Evolutionary conservation across 148 eudicot genomes (phyloP).

Genomic region (Diospyros kaki): DNA sequence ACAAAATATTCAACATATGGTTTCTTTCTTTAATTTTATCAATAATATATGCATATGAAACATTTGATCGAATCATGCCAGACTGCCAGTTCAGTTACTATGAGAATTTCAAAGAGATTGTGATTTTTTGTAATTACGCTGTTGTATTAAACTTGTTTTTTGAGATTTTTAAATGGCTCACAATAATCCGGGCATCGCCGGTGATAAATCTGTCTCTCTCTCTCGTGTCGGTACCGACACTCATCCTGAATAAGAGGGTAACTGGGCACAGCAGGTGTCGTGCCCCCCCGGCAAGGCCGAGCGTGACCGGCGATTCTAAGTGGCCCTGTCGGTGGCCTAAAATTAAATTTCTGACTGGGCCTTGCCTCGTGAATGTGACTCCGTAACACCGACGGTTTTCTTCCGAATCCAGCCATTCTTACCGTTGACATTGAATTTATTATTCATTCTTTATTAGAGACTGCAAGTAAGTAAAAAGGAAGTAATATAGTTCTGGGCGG

Average conservation of each 20-base stretch:
- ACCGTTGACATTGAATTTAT: background rate
- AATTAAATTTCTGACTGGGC: background rate
- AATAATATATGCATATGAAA: too few species aligned
- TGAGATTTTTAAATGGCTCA: background rate
- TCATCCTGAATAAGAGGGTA: constrained; percentile 16
- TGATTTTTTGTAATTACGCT: too few species aligned
- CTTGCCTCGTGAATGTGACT: background rate
- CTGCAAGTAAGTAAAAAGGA: too few species aligned
- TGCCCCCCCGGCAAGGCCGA: background rate
- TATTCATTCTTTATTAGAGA: too few species aligned
- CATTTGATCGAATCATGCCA: too few species aligned
- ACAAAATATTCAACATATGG: too few species aligned
- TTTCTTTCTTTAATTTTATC: too few species aligned
- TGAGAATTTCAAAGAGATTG: too few species aligned
- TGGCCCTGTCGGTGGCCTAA: background rate
- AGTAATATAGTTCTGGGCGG: too few species aligned
- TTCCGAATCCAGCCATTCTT: background rate
- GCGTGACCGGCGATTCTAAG: constrained; percentile 16
- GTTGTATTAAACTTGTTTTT: too few species aligned
- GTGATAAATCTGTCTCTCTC: constrained; percentile 1
- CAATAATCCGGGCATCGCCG: background rate
- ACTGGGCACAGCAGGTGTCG: constrained; percentile 21
- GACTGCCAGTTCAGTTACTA: too few species aligned
- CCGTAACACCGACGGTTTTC: constrained; percentile 2
- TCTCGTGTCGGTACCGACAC: constrained; percentile 39